Evolutionary conservation across 2,329 filamentous ascomycete genomes (phyloP), one percentile per base, ranked within the genome.

Genomic region (Paecilomyces variotii): DNA sequence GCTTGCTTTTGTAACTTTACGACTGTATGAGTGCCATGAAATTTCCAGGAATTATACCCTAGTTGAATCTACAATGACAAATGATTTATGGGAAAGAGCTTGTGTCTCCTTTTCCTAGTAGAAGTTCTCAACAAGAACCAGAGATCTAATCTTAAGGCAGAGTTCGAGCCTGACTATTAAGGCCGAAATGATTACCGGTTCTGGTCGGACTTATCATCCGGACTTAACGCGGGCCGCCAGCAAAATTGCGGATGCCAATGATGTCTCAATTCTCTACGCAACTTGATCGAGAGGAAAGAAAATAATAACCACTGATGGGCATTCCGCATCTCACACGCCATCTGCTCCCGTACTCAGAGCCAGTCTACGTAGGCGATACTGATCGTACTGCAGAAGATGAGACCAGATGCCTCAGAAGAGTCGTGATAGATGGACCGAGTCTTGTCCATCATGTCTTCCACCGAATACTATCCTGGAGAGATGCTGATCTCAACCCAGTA

Each of bases 351-450:
- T 69, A 68, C 53, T 65, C 68, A 4, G 67, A 73, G 39, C 56
- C 63, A 4, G 63, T 70, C 4, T 28, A 62, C 30, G 57, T 74
- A 34, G 62, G 59, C 34, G 57, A 49, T n/a, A 27, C 27, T n/a
- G 24, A 50, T 34, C 11, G 53, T 24, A 45, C 25, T 12, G 49
- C 57, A 12, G 35, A 64, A 32, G 58, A 64, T 34, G 56, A 53
- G 28, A 30, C 55, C 6, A 59, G 57, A 9, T 56, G 51, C 25
- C 61, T 71, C 28, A 59, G 63, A 4, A 69, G 70, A 52, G 73
- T 82, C 14, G 77, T 85, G 52, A 84, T 96, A 58, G 91, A 96
- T 69, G 91, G 91, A 0, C 91, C 91, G 3, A 87, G 85, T 1
- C 76, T 96, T 27, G 89, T 90, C 1, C 88, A 93, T 70, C 83